Conservation (phyloP, 495 filamentous ascomycete species). For the Hypoxylon lenormandii region DNA sequence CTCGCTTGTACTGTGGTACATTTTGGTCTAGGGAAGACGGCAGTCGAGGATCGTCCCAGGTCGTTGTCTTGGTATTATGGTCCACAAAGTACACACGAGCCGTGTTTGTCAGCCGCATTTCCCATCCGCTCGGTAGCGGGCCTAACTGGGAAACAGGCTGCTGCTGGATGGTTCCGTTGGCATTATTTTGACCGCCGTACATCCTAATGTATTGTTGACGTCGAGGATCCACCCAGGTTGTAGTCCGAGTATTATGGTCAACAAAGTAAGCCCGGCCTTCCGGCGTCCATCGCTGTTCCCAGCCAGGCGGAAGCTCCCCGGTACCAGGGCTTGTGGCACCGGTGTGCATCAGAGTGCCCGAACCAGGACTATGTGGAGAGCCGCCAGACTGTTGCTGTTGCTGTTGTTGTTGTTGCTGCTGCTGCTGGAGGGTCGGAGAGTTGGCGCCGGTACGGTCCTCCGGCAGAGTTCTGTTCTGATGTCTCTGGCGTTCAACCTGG, state of each 20-base stretch:
- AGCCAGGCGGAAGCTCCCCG: slow-evolving; percentile 92
- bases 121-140: slow-evolving; percentile 97
- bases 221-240: slow-evolving; percentile 98
- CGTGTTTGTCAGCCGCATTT: slow-evolving; percentile 98
- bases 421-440: slow-evolving; percentile 82
- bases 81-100: slow-evolving; percentile 98
- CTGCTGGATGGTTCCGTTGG: slow-evolving; percentile 90
- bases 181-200: slow-evolving; percentile 84
- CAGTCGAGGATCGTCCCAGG: slow-evolving; percentile 97
- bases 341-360: slow-evolving; percentile 90
- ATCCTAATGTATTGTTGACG: slow-evolving; percentile 98
- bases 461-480: slow-evolving; percentile 94
- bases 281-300: slow-evolving; percentile 95
- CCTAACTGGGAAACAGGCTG: slow-evolving; percentile 97
- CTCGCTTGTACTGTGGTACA: slow-evolving; percentile 98
- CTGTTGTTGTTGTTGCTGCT: slow-evolving; percentile 70
- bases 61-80: slow-evolving; percentile 99
- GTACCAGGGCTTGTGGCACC: slow-evolving; percentile 94
- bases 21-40: slow-evolving; percentile 98
- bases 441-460: slow-evolving; percentile 95
- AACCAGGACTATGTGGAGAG: slow-evolving; percentile 62
- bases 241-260: slow-evolving; percentile 98
- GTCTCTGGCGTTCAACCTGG: slow-evolving; percentile 87
- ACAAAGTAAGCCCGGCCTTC: slow-evolving; percentile 97
- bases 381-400: slow-evolving; percentile 62